Base-by-base conservation (phyloP, 2,329 filamentous ascomycete species). In the Penicillium decumbens region DNA sequence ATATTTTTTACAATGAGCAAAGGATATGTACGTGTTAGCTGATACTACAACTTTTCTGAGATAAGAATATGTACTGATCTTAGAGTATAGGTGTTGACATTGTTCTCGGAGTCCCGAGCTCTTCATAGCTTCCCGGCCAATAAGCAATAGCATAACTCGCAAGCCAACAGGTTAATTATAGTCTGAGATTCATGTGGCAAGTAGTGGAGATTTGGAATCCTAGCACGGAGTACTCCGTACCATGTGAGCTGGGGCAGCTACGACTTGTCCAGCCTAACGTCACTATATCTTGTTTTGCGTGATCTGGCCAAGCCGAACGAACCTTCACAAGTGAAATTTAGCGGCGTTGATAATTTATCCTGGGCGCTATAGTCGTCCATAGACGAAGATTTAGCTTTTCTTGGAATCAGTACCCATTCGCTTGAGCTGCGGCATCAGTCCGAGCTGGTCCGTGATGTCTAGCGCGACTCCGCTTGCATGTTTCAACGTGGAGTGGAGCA, bases 231-330 rank as follows among this genome's bases (percentile, higher is more conserved):
- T 27, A 9, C 4, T 24, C 33, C 15, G 41, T 13, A 28, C 40
- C 44, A 38, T 29, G 15, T 39, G 2, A 6, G 12, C 10, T 37
- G 20, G 15, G 18, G n/a, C 43, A 20, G 12, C 25, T 20, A 27
- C 29, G 6, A 60, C 49, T 56, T 37, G 51, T 41, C 15, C 40
- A 39, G 27, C 49, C 49, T 56, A 56, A 60, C 62, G 62, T 63
- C 62, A 64, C 47, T 54, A 41, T 30, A 18, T 41, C 44, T 30
- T 7, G 37, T 45, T 40, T 65, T 60, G 62, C 62, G 62, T 65
- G 62, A 61, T 62, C 33, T 33, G 32, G 50, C 45, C 55, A 52
- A 52, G 44, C 27, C 20, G 29, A 18, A 18, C 15, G 15, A 10
- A 41, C 9, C 20, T 27, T 35, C 37, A 28, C 20, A 20, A n/a